Percentiles rank a stretch among this genome's conserved stretches.
These are phyloP conservation scores for Wickerhamiella hasegawae DNA, from an alignment of 805 yeast species.

Conservation along the genomic window DNA sequence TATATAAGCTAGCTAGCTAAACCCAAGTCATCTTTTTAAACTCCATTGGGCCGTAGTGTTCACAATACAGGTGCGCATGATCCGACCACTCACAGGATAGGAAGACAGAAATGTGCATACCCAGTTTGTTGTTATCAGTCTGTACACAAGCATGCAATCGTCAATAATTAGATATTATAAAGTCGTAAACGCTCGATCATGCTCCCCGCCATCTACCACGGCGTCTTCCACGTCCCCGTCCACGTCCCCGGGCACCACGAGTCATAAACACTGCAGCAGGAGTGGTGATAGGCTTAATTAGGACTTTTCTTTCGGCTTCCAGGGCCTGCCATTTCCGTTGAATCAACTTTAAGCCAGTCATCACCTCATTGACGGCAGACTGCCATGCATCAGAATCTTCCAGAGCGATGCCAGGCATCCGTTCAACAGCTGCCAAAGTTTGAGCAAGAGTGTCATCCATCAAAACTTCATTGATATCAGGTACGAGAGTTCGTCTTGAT, in stretches of 20 bases:
- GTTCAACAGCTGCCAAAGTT: conserved; percentile 4
- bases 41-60: no score
- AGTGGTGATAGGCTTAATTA: background rate
- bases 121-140: no score
- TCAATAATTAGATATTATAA: no score
- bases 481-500: background rate
- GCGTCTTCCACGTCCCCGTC: conserved; percentile 4
- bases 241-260: conserved; percentile 2
- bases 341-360: conserved; percentile 2
- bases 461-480: background rate
- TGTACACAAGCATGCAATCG: no score
- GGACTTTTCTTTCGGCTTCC: conserved; percentile 4
- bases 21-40: background rate
- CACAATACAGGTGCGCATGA: no score
- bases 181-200: no score
- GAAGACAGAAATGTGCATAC: no score
- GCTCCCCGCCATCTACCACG: conserved; percentile 5
- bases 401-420: background rate
- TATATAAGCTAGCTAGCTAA: background rate
- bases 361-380: background rate
- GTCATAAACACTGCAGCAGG: background rate
- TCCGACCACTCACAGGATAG: no score
- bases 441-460: conserved; percentile 3
- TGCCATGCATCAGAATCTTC: conserved; percentile 2
- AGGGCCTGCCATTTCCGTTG: conserved; percentile 3